phyloP scores from a whole-genome alignment of 164 flowering plant genomes.

The Protea cynaroides region DNA sequence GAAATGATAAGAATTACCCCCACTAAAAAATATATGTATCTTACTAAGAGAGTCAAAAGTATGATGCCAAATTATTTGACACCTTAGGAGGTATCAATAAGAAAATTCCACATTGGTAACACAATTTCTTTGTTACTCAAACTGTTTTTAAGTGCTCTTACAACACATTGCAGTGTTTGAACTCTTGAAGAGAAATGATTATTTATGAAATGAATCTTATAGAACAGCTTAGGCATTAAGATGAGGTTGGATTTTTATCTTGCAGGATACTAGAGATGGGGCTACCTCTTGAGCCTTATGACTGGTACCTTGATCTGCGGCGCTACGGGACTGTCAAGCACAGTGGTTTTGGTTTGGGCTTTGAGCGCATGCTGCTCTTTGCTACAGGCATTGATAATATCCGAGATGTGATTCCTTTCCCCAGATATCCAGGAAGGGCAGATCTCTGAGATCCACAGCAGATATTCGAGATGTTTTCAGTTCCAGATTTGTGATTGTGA shows the following conservation, averaged over 20 bases:
- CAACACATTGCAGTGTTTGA: background rate
- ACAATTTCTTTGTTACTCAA: no score
- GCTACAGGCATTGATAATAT: conserved; percentile 54
- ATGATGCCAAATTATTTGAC: no score
- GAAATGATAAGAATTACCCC: no score
- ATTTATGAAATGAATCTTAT: background rate
- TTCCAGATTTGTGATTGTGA: no score
- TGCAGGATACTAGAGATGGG: conserved; percentile 81
- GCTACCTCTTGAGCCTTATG: conserved; percentile 81
- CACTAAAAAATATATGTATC: no score
- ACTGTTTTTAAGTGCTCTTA: no score
- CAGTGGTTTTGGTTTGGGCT: conserved; percentile 90
- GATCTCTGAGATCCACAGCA: conserved; percentile 43
- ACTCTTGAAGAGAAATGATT: background rate
- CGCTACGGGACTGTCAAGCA: conserved; percentile 34
- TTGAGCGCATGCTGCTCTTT: conserved; percentile 90
- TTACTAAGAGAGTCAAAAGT: no score
- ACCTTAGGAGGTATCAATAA: no score
- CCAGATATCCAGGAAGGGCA: conserved; percentile 33
- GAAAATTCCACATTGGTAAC: no score
- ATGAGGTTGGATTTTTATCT: background rate
- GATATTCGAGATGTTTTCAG: no score
- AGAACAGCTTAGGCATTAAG: background rate
- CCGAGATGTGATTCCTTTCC: conserved; percentile 88
- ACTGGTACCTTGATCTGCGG: conserved; percentile 94